These are phyloP conservation scores for Pseudogymnoascus sp. DNA, from an alignment of 2,329 filamentous ascomycete species.

Conservation along the genomic window DNA sequence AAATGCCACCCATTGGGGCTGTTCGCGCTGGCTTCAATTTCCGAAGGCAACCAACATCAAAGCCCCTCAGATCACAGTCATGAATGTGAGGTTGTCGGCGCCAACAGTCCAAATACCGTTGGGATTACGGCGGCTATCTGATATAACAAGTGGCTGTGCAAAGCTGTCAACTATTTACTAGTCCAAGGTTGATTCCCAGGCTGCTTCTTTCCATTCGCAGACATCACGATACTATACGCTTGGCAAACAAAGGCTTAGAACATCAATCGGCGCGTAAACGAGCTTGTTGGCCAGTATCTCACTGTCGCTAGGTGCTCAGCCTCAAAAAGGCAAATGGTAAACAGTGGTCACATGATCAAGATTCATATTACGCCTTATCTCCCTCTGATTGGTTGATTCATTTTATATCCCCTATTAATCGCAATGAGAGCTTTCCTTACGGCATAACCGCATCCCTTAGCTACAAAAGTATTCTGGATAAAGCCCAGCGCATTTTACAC, in stretches of 20 bases:
- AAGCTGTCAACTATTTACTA: not conserved
- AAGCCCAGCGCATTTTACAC: not conserved
- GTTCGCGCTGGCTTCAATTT: not conserved
- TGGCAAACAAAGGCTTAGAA: not conserved
- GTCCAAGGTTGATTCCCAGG: conserved; percentile 2
- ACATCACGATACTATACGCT: not conserved
- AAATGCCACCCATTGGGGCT: conserved; percentile 4
- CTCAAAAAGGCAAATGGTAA: not conserved
- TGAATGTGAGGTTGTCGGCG: not conserved
- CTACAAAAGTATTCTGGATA: conserved; percentile 2
- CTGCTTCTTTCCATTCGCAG: not conserved
- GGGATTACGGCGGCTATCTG: not conserved
- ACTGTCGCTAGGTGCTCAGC: not conserved
- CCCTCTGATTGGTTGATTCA: not conserved
- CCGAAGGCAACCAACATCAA: conserved; percentile 5
- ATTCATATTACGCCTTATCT: not conserved
- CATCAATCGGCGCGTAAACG: not conserved
- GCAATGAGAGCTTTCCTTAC: not conserved
- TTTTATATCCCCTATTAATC: conserved; percentile 6
- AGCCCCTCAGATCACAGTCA: not conserved
- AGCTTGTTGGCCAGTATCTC: not conserved
- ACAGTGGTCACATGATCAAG: not conserved
- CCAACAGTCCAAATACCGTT: not conserved
- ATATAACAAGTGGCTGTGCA: conserved; percentile 2
- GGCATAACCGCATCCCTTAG: not conserved